phyloP scores from a whole-genome alignment of 1,284 basidiomycete species.

The Irpex sp. region DNA sequence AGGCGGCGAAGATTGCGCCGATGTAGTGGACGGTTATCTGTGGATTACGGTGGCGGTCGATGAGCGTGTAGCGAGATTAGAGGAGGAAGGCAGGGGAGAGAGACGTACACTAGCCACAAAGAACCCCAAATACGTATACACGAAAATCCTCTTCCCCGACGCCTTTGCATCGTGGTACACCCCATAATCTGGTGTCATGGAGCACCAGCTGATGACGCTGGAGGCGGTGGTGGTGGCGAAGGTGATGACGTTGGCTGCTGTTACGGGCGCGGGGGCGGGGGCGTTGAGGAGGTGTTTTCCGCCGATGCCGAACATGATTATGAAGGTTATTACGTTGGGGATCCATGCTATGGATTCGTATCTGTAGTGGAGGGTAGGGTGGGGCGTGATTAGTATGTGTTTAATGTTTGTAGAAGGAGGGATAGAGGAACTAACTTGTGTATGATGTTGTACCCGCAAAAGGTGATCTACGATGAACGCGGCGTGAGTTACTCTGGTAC shows the following conservation, averaged over 20 bases:
- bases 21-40: constrained; percentile 59
- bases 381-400: background rate
- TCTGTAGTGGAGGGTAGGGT: constrained; percentile 16
- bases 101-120: constrained; percentile 50
- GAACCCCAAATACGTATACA: constrained; percentile 65
- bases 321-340: constrained; percentile 63
- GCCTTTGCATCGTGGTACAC: constrained; percentile 50
- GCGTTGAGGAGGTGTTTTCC: constrained; percentile 40
- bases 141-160: constrained; percentile 53
- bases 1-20: constrained; percentile 65
- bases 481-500: background rate
- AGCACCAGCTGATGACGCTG: constrained; percentile 52
- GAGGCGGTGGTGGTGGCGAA: constrained; percentile 37
- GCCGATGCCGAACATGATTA: constrained; percentile 62
- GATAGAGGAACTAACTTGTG: constrained; percentile 38
- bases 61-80: background rate
- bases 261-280: constrained; percentile 28
- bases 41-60: background rate
- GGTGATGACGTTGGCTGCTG: constrained; percentile 26
- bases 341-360: constrained; percentile 67
- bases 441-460: constrained; percentile 63
- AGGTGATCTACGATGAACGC: constrained; percentile 34
- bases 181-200: constrained; percentile 57
- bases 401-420: background rate
- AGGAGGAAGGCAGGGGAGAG: background rate